Evolutionary conservation across 768 basidiomycete species (phyloP).

Genomic region (Suillus luteus): DNA sequence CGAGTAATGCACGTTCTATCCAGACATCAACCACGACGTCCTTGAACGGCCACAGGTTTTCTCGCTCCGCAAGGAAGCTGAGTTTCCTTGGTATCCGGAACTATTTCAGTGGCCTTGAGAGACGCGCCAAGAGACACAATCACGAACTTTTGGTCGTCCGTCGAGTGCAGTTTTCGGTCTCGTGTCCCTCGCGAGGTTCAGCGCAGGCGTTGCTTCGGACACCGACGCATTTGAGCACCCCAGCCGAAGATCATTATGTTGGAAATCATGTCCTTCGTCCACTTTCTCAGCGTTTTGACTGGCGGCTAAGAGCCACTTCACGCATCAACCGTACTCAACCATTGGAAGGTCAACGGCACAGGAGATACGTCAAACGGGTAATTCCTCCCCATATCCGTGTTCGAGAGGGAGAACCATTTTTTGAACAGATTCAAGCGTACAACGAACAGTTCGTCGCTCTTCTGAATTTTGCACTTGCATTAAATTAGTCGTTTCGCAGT

Average conservation of each 20-base stretch:
- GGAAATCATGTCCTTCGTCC: slow-evolving; percentile 28
- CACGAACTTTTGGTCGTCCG: not conserved
- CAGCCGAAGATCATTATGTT: slow-evolving; percentile 33
- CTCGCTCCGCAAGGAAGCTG: slow-evolving; percentile 13
- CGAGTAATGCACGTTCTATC: not conserved
- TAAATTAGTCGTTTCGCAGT: slow-evolving; percentile 28
- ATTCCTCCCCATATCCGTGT: slow-evolving; percentile 37
- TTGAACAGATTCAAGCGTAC: slow-evolving; percentile 56
- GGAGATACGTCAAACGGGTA: slow-evolving; percentile 39
- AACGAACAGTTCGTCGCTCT: slow-evolving; percentile 46
- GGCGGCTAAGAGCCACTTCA: slow-evolving; percentile 58
- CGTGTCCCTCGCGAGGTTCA: slow-evolving; percentile 12
- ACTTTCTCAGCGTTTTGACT: slow-evolving; percentile 52
- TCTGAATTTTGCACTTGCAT: not conserved
- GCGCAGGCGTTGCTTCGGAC: slow-evolving; percentile 16
- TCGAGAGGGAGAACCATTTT: slow-evolving; percentile 42
- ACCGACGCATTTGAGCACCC: slow-evolving; percentile 23
- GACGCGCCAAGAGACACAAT: slow-evolving; percentile 4
- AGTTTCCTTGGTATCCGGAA: slow-evolving; percentile 35
- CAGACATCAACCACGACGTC: not conserved
- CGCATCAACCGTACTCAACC: slow-evolving; percentile 28
- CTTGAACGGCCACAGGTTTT: slow-evolving; percentile 1
- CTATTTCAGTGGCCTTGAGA: slow-evolving; percentile 28
- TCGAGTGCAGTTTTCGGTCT: slow-evolving; percentile 21
- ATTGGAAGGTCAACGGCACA: slow-evolving; percentile 18